These are phyloP conservation scores for Lasiosphaeriaceae sp. DNA, from an alignment of 495 filamentous ascomycete species.

Conservation along the genomic window DNA sequence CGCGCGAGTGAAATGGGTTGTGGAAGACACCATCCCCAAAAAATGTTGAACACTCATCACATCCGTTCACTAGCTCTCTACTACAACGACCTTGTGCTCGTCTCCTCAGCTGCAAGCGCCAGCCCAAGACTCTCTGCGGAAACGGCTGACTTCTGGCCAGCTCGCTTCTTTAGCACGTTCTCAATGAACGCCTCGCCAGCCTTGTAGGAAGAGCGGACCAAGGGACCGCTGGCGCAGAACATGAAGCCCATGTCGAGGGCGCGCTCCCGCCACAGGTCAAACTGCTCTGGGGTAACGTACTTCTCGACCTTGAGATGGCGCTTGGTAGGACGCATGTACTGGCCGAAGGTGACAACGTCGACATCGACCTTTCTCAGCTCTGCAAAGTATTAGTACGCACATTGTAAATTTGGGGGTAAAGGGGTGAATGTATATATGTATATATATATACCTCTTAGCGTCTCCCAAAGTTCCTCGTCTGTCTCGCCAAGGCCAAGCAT, in stretches of 20 bases:
- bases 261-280: conserved; percentile 85
- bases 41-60: conserved; percentile 1
- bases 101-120: conserved; percentile 21
- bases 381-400: conserved; percentile 8
- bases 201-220: conserved; percentile 94
- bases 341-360: conserved; percentile 95
- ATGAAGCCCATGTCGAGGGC: conserved; percentile 95
- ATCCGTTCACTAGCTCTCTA: too few relatives aligned
- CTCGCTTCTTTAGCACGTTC: conserved; percentile 90
- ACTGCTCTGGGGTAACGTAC: conserved; percentile 85
- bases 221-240: conserved; percentile 88
- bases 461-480: conserved; percentile 79
- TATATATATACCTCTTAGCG: conserved; percentile 55
- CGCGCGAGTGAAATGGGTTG: too few relatives aligned
- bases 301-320: conserved; percentile 93
- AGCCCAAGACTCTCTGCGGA: conserved; percentile 19
- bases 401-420: background rate
- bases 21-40: background rate
- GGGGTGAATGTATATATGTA: background rate
- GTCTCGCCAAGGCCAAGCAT: conserved; percentile 96
- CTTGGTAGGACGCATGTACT: conserved; percentile 99
- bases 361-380: conserved; percentile 76
- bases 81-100: background rate
- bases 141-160: conserved; percentile 36
- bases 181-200: conserved; percentile 98